Evolutionary conservation across 108 stramenopile genomes (phyloP).

Genomic region (Heterococcus sp.): DNA sequence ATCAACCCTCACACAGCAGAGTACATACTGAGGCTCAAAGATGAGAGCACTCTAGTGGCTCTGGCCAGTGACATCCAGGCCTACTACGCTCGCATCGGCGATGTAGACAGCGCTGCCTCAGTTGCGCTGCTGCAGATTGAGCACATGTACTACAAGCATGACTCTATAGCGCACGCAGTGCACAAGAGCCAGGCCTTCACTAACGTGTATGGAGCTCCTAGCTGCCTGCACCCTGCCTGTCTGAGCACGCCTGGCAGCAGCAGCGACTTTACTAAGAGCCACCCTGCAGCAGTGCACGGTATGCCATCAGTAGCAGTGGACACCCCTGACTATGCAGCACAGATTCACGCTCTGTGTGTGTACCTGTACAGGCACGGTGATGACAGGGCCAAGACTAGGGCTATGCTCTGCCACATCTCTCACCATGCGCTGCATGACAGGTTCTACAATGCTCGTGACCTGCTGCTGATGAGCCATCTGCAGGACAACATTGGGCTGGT

Average conservation of each 20-base stretch:
- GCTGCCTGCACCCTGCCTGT: slow-evolving; percentile 77
- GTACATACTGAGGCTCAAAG: slow-evolving; percentile 71
- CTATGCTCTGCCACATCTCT: slow-evolving; percentile 92
- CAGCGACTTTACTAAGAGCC: slow-evolving; percentile 44
- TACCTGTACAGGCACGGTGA: slow-evolving; percentile 86
- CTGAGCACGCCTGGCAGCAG: neutral
- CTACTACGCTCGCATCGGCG: slow-evolving; percentile 77
- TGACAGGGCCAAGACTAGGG: slow-evolving; percentile 77
- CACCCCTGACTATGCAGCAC: slow-evolving; percentile 34
- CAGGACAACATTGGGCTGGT: slow-evolving; percentile 66
- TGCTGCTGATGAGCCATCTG: slow-evolving; percentile 93
- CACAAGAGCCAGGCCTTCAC: slow-evolving; percentile 72
- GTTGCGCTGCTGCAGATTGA: slow-evolving; percentile 63
- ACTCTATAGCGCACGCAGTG: slow-evolving; percentile 79
- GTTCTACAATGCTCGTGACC: slow-evolving; percentile 88
- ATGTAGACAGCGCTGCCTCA: slow-evolving; percentile 59
- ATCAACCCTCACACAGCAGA: slow-evolving; percentile 62
- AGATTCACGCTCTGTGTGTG: slow-evolving; percentile 64
- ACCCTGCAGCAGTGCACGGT: slow-evolving; percentile 71
- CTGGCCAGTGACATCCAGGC: slow-evolving; percentile 68
- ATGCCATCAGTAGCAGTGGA: slow-evolving; percentile 56
- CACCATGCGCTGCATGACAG: slow-evolving; percentile 94
- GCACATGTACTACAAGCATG: slow-evolving; percentile 95
- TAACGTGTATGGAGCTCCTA: slow-evolving; percentile 34
- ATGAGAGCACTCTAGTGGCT: slow-evolving; percentile 78